Conservation (phyloP, 495 filamentous ascomycete genomes). For the Penicillium roqueforti region DNA sequence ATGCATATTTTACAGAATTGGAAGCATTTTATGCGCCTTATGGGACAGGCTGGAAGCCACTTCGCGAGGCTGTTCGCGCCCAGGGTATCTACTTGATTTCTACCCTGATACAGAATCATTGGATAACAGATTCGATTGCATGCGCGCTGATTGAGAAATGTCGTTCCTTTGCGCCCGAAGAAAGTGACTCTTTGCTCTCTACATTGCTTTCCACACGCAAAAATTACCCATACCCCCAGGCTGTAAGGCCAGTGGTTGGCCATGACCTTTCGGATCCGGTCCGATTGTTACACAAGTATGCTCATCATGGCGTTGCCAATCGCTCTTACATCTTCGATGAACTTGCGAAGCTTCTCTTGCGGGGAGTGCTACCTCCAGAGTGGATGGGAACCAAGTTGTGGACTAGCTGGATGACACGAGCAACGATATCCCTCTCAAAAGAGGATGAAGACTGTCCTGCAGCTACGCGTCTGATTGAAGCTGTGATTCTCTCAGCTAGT, state of each 20-base stretch:
- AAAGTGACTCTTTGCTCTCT: slow-evolving; percentile 35
- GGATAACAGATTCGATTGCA: slow-evolving; percentile 32
- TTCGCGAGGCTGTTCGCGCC: slow-evolving; percentile 60
- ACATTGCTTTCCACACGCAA: slow-evolving; percentile 27
- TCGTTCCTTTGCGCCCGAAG: slow-evolving; percentile 33
- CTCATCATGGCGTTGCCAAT: slow-evolving; percentile 12
- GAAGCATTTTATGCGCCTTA: slow-evolving; percentile 53
- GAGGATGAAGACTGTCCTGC: slow-evolving; percentile 32
- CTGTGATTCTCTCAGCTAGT: slow-evolving; percentile 34
- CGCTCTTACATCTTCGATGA: slow-evolving; percentile 39
- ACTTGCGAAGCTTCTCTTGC: slow-evolving; percentile 36
- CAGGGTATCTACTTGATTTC: slow-evolving; percentile 60
- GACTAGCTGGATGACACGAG: slow-evolving; percentile 42
- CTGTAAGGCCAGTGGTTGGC: slow-evolving; percentile 27
- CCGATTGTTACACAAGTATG: slow-evolving; percentile 32
- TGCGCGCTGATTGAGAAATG: slow-evolving; percentile 36
- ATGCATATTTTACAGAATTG: slow-evolving; percentile 61
- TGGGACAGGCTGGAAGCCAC: slow-evolving; percentile 58
- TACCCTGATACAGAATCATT: slow-evolving; percentile 48
- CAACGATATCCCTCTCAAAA: slow-evolving; percentile 40
- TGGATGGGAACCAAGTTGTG: slow-evolving; percentile 48
- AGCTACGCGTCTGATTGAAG: slow-evolving; percentile 39
- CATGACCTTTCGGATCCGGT: slow-evolving; percentile 24
- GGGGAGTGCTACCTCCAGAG: slow-evolving; percentile 38
- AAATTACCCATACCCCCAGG: slow-evolving; percentile 28